Conservation (phyloP, 2,329 filamentous ascomycete species). For the Aspergillus oerlinghausenensis region DNA sequence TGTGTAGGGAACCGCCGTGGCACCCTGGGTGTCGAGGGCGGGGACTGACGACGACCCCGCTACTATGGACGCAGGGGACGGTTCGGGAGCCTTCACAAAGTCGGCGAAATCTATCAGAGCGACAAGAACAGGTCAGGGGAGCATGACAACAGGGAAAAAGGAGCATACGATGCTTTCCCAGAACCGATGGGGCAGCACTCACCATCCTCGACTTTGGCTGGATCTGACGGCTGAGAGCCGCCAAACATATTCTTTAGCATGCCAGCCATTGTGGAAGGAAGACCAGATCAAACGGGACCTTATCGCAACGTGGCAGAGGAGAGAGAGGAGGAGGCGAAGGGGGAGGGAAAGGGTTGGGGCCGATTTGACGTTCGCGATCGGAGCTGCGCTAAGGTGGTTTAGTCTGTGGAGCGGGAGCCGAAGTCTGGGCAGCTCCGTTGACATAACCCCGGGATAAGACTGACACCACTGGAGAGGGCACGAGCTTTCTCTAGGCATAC, state of each 20-base stretch:
- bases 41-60: conserved; percentile 36
- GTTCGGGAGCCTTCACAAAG: conserved; percentile 74
- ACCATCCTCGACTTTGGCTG: conserved; percentile 35
- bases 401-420: conserved; percentile 18
- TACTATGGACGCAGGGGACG: conserved; percentile 49
- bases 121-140: neutral
- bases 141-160: neutral
- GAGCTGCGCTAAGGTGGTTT: conserved; percentile 6
- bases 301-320: conserved; percentile 18
- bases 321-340: conserved; percentile 12
- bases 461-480: neutral
- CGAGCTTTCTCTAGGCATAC: neutral
- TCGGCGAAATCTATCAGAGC: conserved; percentile 75
- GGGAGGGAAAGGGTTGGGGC: conserved; percentile 11
- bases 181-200: conserved; percentile 12
- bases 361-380: conserved; percentile 21
- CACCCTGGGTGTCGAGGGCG: conserved; percentile 46
- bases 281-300: conserved; percentile 17
- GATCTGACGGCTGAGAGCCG: conserved; percentile 26
- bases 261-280: conserved; percentile 33
- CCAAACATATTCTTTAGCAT: conserved; percentile 39
- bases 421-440: conserved; percentile 7
- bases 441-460: neutral
- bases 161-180: conserved; percentile 7
- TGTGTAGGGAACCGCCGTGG: conserved; percentile 64